Evolutionary conservation across 192 early-diverging fungal species (phyloP).

Genomic region (Thoreauomyces humboldtii): DNA sequence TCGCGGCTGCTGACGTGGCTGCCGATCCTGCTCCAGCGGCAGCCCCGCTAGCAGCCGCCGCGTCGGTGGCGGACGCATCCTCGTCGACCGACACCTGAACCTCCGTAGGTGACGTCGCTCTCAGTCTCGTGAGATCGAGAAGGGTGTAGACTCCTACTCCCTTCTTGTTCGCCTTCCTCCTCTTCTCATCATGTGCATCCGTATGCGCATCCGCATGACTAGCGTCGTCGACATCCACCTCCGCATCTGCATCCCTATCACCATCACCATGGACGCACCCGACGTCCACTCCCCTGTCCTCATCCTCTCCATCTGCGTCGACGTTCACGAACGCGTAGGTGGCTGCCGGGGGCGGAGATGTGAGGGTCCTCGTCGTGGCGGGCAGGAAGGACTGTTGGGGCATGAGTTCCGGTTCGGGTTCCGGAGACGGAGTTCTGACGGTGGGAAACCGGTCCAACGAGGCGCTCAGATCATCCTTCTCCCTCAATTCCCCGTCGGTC

Average conservation of each 20-base stretch:
- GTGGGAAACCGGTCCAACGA: not conserved
- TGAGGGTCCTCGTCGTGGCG: constrained; percentile 17
- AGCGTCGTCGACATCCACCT: not conserved
- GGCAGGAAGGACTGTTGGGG: constrained; percentile 8
- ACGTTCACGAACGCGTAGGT: constrained; percentile 12
- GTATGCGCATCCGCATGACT: not conserved
- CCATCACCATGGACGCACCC: not conserved
- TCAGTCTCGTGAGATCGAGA: no score
- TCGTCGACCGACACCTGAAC: not conserved
- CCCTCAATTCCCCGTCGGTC: no score
- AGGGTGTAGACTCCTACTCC: no score
- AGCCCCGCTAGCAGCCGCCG: not conserved
- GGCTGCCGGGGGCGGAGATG: constrained; percentile 6
- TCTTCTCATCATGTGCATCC: no score
- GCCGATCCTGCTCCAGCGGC: no score
- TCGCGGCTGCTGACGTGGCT: no score
- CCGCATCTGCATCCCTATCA: not conserved
- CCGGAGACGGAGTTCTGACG: not conserved
- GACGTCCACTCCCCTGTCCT: not conserved
- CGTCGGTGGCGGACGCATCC: not conserved
- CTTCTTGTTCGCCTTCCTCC: no score
- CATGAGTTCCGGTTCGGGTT: constrained; percentile 4
- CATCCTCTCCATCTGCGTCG: not conserved
- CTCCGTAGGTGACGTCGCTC: not conserved
- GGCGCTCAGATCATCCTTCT: not conserved